Conservation (phyloP, 2,329 filamentous ascomycete genomes). For the Sphaceloma murrayae region DNA sequence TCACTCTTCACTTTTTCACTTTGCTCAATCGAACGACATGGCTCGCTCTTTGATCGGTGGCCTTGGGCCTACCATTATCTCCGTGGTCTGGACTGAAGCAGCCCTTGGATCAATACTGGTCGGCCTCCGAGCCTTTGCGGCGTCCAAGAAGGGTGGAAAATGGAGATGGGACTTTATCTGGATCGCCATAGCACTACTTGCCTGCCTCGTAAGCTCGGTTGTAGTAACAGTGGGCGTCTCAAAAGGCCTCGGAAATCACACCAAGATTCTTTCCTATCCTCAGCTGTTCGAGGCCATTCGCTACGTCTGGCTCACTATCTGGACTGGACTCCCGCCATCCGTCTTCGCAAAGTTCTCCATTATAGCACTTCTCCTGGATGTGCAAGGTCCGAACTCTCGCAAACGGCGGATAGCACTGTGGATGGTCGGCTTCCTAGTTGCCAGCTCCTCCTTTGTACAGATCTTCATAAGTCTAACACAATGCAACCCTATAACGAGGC, state of each 20-base stretch:
- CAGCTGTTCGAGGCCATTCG: conserved; percentile 5
- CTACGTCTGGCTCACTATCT: conserved; percentile 3
- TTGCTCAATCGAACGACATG: background rate
- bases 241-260: conserved; percentile 13
- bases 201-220: background rate
- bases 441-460: background rate
- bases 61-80: conserved; percentile 4
- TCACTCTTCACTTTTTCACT: background rate
- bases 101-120: conserved; percentile 1
- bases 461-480: conserved; percentile 9
- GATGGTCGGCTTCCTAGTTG: conserved; percentile 3
- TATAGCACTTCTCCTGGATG: conserved; percentile 12
- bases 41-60: background rate
- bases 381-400: background rate
- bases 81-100: conserved; percentile 7
- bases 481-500: conserved; percentile 1
- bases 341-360: conserved; percentile 14
- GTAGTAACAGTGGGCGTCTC: background rate
- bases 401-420: background rate
- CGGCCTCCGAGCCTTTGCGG: conserved; percentile 6
- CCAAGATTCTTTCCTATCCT: background rate
- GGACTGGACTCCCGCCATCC: background rate
- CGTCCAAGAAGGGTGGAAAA: conserved; percentile 7
- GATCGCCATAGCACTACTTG: conserved; percentile 5
- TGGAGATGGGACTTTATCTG: conserved; percentile 14